Base-by-base conservation (phyloP, 1,284 basidiomycete genomes). In the Ustilago trichophora region DNA sequence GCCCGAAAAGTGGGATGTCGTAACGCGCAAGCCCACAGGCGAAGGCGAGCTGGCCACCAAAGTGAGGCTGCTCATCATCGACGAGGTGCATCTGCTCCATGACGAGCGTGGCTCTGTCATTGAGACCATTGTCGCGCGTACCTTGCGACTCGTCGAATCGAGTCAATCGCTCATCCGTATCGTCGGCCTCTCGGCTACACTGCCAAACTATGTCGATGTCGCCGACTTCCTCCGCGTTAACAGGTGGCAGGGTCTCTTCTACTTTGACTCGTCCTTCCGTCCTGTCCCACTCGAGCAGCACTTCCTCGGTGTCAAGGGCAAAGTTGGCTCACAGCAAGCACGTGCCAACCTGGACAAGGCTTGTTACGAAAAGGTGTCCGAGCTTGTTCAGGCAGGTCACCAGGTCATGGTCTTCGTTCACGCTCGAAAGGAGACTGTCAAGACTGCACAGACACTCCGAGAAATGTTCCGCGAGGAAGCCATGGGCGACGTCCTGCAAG, bases 321-420 rank as follows among this genome's bases (percentile, higher is more conserved):
- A 97, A 82, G 84, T 90, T 0, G 88, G 90, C 38, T 91, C 89
- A 54, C 77, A 84, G 0, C 85, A 86, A 31, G 88, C 90, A n/a
- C 89, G 88, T 64, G 90, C 88, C 73, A 96, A 95, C 75, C 86
- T 98, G 51, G 96, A 99, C 81, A 85, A 86, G 29, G 92, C 93
- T 22, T 89, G 92, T 3, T 98, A 91, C 76, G 87, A 96, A 75
- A 98, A 97, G 83, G 85, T 80, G 6, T 58, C 65, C 12, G 65
- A 72, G 37, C 72, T 81, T 26, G 62, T 76, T 1, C 68, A 74
- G 35, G 74, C 74, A 7, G 77, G 78, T 0, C 96, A 99, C 82
- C 96, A 98, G 82, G 93, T 98, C 55, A 98, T 99, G 95, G 93
- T 99, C 0, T 99, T 99, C 78, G 96, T 99, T 10, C 96, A 99